These are phyloP conservation scores for Yamadazyma tumulicola DNA, from an alignment of 805 yeast species.

Conservation along the genomic window DNA sequence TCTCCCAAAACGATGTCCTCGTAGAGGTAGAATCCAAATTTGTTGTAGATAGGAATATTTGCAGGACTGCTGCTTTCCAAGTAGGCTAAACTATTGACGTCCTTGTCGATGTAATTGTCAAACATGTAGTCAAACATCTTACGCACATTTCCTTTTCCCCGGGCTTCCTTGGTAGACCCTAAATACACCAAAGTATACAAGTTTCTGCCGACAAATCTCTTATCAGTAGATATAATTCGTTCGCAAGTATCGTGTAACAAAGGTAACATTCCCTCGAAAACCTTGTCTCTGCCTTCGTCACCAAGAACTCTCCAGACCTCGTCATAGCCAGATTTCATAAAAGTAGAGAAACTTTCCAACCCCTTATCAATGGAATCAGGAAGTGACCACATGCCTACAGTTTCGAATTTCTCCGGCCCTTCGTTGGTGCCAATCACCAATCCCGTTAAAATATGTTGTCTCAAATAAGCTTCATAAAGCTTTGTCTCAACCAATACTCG, in stretches of 20 bases:
- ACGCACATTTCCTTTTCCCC: conserved; percentile 57
- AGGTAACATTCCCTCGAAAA: conserved; percentile 49
- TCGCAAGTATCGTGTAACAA: conserved; percentile 47
- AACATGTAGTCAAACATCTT: conserved; percentile 49
- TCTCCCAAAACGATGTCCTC: conserved; percentile 47
- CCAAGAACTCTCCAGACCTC: conserved; percentile 49
- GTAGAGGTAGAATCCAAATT: conserved; percentile 48
- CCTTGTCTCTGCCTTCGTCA: conserved; percentile 44
- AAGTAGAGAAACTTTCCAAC: conserved; percentile 43
- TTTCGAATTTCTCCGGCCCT: conserved; percentile 40
- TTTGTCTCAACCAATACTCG: conserved; percentile 29
- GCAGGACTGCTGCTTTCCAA: conserved; percentile 46
- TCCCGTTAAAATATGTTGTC: conserved; percentile 49
- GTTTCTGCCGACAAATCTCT: conserved; percentile 31
- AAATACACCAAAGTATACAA: conserved; percentile 44
- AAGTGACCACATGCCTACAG: conserved; percentile 52
- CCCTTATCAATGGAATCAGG: conserved; percentile 42
- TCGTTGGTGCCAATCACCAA: conserved; percentile 50
- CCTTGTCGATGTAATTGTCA: conserved; percentile 41
- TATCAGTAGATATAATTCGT: conserved; percentile 41
- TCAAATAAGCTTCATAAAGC: conserved; percentile 49
- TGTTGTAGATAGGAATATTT: conserved; percentile 52
- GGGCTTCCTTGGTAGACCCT: conserved; percentile 41
- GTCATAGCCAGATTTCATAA: conserved; percentile 52
- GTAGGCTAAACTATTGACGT: conserved; percentile 38